Conservation (phyloP, 73 alveolate genomes). For the Stentor roeselii region DNA sequence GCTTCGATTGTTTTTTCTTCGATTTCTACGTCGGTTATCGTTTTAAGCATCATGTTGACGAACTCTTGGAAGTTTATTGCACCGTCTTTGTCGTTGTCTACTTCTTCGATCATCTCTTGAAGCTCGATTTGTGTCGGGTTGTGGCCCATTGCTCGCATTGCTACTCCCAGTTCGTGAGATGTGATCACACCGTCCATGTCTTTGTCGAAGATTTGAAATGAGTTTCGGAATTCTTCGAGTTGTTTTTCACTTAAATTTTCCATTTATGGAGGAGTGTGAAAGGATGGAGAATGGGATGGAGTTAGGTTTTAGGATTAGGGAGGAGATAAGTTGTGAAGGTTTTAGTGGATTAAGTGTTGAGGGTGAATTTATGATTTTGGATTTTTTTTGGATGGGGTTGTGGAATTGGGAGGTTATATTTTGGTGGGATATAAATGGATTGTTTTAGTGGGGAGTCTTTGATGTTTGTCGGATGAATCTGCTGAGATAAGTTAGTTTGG, state of each 20-base stretch:
- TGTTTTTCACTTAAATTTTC: constrained; percentile 80
- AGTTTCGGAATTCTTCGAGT: constrained; percentile 89
- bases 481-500: too few species aligned
- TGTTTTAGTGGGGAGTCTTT: too few species aligned
- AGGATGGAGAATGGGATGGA: too few species aligned
- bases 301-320: too few species aligned
- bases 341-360: too few species aligned
- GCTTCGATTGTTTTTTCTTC: constrained; percentile 98
- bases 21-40: constrained; percentile 74
- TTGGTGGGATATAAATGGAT: too few species aligned
- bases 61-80: constrained; percentile 83
- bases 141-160: constrained; percentile 96
- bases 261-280: too few species aligned
- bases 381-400: too few species aligned
- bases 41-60: constrained; percentile 64
- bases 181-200: constrained; percentile 95
- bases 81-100: constrained; percentile 80
- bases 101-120: constrained; percentile 76
- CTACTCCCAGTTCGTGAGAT: constrained; percentile 91
- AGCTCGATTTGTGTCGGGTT: constrained; percentile 95
- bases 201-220: constrained; percentile 91
- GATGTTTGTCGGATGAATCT: too few species aligned
- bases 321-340: too few species aligned
- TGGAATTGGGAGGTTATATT: too few species aligned
- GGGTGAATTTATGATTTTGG: too few species aligned